Percentiles rank a stretch among this genome's conserved stretches.
Evolutionary conservation across 1,284 basidiomycete species (phyloP).

Genomic region (Fomitopsis pinicola): DNA sequence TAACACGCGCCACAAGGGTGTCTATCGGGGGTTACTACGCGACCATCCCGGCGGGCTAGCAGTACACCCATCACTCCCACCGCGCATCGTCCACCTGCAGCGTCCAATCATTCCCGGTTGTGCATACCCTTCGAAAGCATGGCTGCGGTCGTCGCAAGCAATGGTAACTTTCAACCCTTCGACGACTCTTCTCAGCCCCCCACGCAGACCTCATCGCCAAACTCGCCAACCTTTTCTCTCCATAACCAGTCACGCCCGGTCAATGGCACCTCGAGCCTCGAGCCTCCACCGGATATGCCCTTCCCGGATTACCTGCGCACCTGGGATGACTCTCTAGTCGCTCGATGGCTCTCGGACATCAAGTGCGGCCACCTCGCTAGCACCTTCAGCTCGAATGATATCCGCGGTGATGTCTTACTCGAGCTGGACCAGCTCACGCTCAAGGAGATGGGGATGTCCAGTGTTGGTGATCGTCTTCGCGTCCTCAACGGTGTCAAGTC

Average conservation of each 20-base stretch:
- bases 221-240: conserved; percentile 39
- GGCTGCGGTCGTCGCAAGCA: conserved; percentile 40
- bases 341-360: conserved; percentile 67
- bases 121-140: conserved; percentile 13
- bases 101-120: background rate
- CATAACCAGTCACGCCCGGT: conserved; percentile 32
- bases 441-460: conserved; percentile 84
- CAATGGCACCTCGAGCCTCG: conserved; percentile 32
- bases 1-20: background rate
- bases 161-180: conserved; percentile 32
- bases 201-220: conserved; percentile 48
- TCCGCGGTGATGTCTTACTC: conserved; percentile 82
- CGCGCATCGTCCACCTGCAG: background rate
- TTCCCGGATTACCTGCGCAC: conserved; percentile 61
- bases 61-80: background rate
- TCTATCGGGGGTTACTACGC: background rate
- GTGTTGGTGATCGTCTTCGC: conserved; percentile 86
- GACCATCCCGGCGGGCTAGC: background rate
- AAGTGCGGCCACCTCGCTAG: conserved; percentile 68
- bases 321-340: conserved; percentile 70
- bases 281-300: conserved; percentile 52
- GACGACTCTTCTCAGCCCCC: conserved; percentile 34
- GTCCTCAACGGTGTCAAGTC: conserved; percentile 81
- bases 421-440: conserved; percentile 84
- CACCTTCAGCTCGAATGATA: conserved; percentile 80